Base-by-base conservation (phyloP, 1,284 basidiomycete species). In the Schizophyllum commune region DNA sequence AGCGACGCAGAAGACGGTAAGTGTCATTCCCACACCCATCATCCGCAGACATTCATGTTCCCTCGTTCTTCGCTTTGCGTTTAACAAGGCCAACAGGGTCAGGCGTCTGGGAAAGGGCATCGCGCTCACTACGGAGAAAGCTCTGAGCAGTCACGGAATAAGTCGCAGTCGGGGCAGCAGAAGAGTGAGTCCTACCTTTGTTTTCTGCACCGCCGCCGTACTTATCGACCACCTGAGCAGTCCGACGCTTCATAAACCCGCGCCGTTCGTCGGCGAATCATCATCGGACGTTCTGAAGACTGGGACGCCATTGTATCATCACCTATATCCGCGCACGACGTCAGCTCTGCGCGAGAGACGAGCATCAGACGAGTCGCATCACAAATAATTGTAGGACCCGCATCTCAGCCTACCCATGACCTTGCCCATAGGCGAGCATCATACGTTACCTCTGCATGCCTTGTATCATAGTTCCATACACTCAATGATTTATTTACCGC, bases 21-120 rank as follows among this genome's bases (percentile, higher is more conserved):
- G 39, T 47, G 17, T 2, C 17, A 11, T 8, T 47, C 39, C 17
- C 17, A 13, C 17, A 13, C 39, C 17, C 9, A 47, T 47, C 8
- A 4, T 55, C 58, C 55, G 57, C 61, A 62, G 63, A 65, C 61
- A 33, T 54, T 47, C 57, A 51, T 32, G 22, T 51, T 27, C 21
- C 19, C 39, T 52, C 22, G 39, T 17, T 47, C 39, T 47, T 47
- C 39, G 39, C 39, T 11, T 17, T 47, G 13, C 39, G 17, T 47
- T 17, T 17, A 11, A 47, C 39, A 47, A 47, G 39, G 39, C 39
- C 39, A 47, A 47, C 39, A 47, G 39, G 17, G 3, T 47, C 39
- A 17, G 39, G 39, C 9, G 39, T 47, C 39, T 47, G 39, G 39
- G 13, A 47, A 9, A 11, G 39, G 39, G 39, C 9, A 11, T 47